Evolutionary conservation across 139 green algal genomes (phyloP).

Genomic region (Micractinium sp.): DNA sequence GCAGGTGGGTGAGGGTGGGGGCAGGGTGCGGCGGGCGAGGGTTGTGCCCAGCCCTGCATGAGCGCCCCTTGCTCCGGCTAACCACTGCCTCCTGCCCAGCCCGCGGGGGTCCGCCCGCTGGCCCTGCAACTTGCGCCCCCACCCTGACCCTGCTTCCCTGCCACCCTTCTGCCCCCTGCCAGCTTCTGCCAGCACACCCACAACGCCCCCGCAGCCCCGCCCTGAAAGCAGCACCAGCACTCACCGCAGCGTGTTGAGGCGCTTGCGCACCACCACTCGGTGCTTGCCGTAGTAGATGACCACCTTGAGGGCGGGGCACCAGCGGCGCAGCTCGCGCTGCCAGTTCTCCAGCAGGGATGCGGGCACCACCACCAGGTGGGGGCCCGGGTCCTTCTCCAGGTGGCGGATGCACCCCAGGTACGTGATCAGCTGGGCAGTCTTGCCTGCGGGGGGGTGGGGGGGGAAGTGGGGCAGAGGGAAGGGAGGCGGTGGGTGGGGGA

Average conservation of each 20-base stretch:
- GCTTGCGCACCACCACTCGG: slow-evolving; percentile 56
- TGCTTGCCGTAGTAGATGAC: slow-evolving; percentile 85
- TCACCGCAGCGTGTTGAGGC: slow-evolving; percentile 48
- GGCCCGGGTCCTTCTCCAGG: slow-evolving; percentile 50
- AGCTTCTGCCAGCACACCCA: background rate
- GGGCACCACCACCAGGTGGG: slow-evolving; percentile 77
- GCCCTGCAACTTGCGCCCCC: too few relatives aligned
- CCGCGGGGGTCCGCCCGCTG: too few relatives aligned
- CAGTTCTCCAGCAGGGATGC: slow-evolving; percentile 92
- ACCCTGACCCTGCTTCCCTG: too few relatives aligned
- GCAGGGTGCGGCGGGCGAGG: too few relatives aligned
- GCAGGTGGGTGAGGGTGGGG: too few relatives aligned
- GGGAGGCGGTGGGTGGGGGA: background rate
- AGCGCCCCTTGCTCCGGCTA: too few relatives aligned
- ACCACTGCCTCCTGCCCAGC: too few relatives aligned
- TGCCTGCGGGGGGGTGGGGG: slow-evolving; percentile 51
- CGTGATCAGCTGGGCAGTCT: slow-evolving; percentile 89
- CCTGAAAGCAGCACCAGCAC: background rate
- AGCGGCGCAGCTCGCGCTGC: slow-evolving; percentile 82
- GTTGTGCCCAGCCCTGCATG: too few relatives aligned
- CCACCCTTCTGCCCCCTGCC: background rate
- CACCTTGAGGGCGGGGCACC: slow-evolving; percentile 71
- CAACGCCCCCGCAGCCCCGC: background rate
- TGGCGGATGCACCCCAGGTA: slow-evolving; percentile 72
- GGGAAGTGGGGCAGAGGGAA: background rate